These are phyloP conservation scores for Lizonia empirigonia DNA, from an alignment of 2,329 filamentous ascomycete species.

Conservation along the genomic window DNA sequence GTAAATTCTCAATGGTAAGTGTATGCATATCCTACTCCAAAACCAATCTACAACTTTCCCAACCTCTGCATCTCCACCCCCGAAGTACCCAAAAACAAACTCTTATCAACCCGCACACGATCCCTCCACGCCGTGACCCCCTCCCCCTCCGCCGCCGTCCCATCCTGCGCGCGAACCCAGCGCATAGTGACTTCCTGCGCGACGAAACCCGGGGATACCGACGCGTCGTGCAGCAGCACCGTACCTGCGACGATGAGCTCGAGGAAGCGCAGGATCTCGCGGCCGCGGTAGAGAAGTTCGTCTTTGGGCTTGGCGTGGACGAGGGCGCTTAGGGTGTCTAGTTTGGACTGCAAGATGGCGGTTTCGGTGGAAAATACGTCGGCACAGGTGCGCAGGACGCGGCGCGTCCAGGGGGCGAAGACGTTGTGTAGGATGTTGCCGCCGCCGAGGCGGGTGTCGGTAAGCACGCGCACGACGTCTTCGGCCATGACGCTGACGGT, in stretches of 20 bases:
- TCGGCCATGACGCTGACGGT: slow-evolving; percentile 72
- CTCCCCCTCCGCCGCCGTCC: neutral
- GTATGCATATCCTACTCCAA: no score
- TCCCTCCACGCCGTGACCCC: slow-evolving; percentile 11
- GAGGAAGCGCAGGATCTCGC: slow-evolving; percentile 35
- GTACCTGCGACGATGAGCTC: slow-evolving; percentile 46
- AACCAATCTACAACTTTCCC: slow-evolving; percentile 14
- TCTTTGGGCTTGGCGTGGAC: slow-evolving; percentile 20
- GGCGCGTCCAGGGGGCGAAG: slow-evolving; percentile 26
- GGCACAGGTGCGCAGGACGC: slow-evolving; percentile 16
- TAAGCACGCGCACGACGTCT: slow-evolving; percentile 55
- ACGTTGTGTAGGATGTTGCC: slow-evolving; percentile 30
- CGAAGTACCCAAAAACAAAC: slow-evolving; percentile 24
- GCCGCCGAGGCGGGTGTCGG: slow-evolving; percentile 38
- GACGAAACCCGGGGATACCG: slow-evolving; percentile 39
- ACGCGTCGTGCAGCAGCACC: slow-evolving; percentile 48
- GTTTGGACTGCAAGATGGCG: slow-evolving; percentile 11
- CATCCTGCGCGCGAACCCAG: slow-evolving; percentile 34
- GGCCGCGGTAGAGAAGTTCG: slow-evolving; percentile 34
- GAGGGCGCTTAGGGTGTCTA: slow-evolving; percentile 18
- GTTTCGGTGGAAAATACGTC: slow-evolving; percentile 17
- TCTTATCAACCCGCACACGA: slow-evolving; percentile 20
- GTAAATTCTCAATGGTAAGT: no score
- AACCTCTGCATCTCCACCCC: neutral
- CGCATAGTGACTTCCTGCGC: slow-evolving; percentile 45